Evolutionary conservation across 805 yeast species (phyloP), one percentile per base, ranked within the genome.

Genomic region (Candida parachauliodes): DNA sequence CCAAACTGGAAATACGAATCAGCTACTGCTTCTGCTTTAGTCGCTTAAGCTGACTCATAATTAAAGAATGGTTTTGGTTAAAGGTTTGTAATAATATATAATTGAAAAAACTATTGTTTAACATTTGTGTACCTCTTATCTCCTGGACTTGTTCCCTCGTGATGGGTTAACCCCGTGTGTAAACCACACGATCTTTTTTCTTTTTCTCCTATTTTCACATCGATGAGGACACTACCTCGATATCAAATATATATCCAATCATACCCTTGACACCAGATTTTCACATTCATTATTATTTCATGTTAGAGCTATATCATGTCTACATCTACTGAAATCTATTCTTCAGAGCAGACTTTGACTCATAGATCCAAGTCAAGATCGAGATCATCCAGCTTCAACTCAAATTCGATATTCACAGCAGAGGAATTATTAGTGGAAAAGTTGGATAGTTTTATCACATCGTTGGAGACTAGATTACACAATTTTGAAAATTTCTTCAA

Each of bases 1-100:
- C 98, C 99, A 72, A 89, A 85, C 93, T 93, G 99, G 99, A 93
- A 93, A 81, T 93, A 86, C 95, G 99, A 93, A 81, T 91, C 98
- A 59, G 96, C 98, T 70, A 93, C 98, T 68, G 99, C 99, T 69
- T 93, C 98, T 65, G 95, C 99, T 74, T 83, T 93, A 76, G 99
- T 93, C 68, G 91, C 91, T 86, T 93, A 88, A 76, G 67, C 63
- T 61, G 45, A 47, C 34, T n/a, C n/a, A n/a, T 41, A 22, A 16
- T 15, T 31, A 10, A 12, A 27, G 10, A 28, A 19, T 34, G 26
- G 19, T 20, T 29, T 18, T 36, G 19, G n/a, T 25, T 25, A n/a
- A n/a, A n/a, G n/a, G n/a, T n/a, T n/a, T n/a, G n/a, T n/a, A 23
- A 15, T 27, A 14, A 27, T 27, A 9, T 14, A n/a, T n/a, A n/a